Evolutionary conservation across 2,329 filamentous ascomycete species (phyloP).

Genomic region (Fusarium succisae): DNA sequence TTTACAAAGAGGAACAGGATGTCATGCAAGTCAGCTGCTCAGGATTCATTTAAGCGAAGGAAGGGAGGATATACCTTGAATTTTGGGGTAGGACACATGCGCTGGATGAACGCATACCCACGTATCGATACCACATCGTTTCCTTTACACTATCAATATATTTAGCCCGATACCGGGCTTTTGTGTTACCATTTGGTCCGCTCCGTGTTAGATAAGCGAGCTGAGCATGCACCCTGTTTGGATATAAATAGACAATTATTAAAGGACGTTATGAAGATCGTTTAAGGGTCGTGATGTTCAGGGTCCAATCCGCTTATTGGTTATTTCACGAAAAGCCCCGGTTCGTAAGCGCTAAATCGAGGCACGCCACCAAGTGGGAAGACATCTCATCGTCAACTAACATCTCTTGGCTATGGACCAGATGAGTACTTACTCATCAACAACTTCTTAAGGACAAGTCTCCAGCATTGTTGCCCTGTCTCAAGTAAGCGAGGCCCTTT

Average conservation of each 20-base stretch:
- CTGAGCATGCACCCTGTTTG: not conserved
- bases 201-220: not conserved
- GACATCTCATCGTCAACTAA: not conserved
- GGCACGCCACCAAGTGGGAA: not conserved
- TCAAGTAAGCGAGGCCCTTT: not conserved
- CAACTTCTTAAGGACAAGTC: not conserved
- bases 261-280: not conserved
- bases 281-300: not conserved
- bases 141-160: constrained; percentile 29
- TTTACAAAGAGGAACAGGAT: constrained; percentile 36
- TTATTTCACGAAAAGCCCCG: not conserved
- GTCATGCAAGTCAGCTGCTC: constrained; percentile 21
- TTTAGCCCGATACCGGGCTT: constrained; percentile 2
- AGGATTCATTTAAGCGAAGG: constrained; percentile 3
- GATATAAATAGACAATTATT: not conserved
- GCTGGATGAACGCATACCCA: constrained; percentile 33
- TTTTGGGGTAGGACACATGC: constrained; percentile 29
- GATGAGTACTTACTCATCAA: not conserved
- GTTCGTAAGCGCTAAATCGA: constrained; percentile 13
- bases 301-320: not conserved
- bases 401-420: not conserved
- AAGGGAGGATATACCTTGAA: constrained; percentile 32
- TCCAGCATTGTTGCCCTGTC: not conserved
- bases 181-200: not conserved
- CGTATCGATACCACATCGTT: constrained; percentile 43